Conservation (phyloP, 345 rosid species). For the Ailanthus altissimus region DNA sequence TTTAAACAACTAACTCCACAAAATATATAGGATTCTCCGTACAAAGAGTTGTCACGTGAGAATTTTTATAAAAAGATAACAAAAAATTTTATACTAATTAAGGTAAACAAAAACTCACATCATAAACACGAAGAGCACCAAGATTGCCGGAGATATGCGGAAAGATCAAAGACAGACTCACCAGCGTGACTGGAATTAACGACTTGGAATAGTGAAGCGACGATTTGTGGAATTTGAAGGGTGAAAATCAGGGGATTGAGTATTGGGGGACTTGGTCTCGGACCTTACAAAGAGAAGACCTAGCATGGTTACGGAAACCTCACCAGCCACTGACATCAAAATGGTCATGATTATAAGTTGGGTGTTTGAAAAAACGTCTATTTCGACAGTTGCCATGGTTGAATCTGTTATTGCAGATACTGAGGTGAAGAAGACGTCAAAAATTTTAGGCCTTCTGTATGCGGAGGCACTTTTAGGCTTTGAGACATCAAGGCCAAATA, state of each 20-base stretch:
- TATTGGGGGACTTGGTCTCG: neutral
- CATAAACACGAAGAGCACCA: slow-evolving; percentile 33
- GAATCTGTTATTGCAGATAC: slow-evolving; percentile 65
- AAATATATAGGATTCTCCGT: too few species aligned
- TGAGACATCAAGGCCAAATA: slow-evolving; percentile 35
- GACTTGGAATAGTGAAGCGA: slow-evolving; percentile 26
- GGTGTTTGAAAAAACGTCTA: slow-evolving; percentile 74
- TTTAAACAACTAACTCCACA: too few species aligned
- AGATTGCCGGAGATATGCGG: slow-evolving; percentile 30
- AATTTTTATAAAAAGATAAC: too few species aligned
- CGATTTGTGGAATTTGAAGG: neutral
- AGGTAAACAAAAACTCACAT: slow-evolving; percentile 31
- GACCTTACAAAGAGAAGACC: slow-evolving; percentile 16
- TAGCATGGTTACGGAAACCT: slow-evolving; percentile 60
- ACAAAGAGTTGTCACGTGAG: too few species aligned
- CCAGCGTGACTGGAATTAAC: slow-evolving; percentile 41
- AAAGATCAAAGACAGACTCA: slow-evolving; percentile 35
- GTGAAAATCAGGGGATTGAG: too few species aligned
- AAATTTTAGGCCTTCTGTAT: slow-evolving; percentile 28
- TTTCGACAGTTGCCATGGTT: slow-evolving; percentile 75
- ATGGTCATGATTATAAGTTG: slow-evolving; percentile 58
- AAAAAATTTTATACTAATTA: too few species aligned
- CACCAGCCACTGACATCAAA: slow-evolving; percentile 64
- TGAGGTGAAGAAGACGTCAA: slow-evolving; percentile 73
- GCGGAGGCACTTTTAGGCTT: slow-evolving; percentile 35